Evolutionary conservation across 768 basidiomycete species (phyloP), one percentile per base, ranked within the genome.

Genomic region (Vishniacozyma victoriae): DNA sequence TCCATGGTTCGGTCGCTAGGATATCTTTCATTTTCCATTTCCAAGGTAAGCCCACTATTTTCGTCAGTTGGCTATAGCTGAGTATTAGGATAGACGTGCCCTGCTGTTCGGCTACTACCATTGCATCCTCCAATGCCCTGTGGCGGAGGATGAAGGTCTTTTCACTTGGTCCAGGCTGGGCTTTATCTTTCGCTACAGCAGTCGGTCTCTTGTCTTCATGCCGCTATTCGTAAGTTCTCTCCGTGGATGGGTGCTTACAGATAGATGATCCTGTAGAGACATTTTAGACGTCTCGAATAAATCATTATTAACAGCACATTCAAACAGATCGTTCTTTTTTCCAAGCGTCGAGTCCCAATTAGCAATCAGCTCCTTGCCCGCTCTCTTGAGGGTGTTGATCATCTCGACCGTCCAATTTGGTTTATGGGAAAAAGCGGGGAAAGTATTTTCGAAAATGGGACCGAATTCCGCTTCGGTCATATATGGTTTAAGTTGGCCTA

Each of bases 81-180:
- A 18, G 15, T 16, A 35, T n/a, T 5, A 20, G 5, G 27, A 7
- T 25, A 25, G 13, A 52, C 63, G 46, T 38, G 60, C 63, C 52
- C 37, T 67, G 64, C 48, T 67, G 64, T 43, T 63, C 64, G 3
- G 64, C 54, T 9, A 67, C 43, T 3, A 63, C 59, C 14, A 67
- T 19, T 11, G 62, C 61, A 35, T 67, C 64, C 50, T 67, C 64
- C 16, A 67, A 35, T 5, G 55, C 25, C n/a, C 64, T 40, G 54
- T 63, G 55, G 14, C 62, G 47, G 22, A 61, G 27, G 1, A 50
- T 56, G 46, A 48, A 60, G 5, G 58, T 66, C 37, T 29, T 45
- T 29, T 62, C 56, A 9, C 41, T 23, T 40, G 37, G 16, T 7
- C n/a, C 14, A n/a, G n/a, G n/a, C n/a, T 44, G 11, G 18, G 12